Evolutionary conservation across 306 rosid species (phyloP).

Genomic region (Vicia faba): DNA sequence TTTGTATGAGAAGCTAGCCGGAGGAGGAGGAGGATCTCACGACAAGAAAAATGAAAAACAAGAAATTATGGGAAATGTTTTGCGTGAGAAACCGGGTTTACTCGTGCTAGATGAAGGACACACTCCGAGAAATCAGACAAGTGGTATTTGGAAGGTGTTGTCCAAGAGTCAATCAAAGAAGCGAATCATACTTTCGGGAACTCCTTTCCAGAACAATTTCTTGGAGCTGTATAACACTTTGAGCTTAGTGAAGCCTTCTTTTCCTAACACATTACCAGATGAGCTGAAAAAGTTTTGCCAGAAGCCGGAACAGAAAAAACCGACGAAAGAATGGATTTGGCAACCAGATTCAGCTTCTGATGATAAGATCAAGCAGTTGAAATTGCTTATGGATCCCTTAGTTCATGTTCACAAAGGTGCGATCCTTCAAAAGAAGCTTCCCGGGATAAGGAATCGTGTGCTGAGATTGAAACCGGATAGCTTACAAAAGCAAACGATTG

Average conservation of each 20-base stretch:
- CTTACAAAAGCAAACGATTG: too few species aligned
- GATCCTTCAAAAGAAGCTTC: too few species aligned
- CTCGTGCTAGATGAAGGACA: constrained; percentile 52
- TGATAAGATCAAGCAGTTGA: too few species aligned
- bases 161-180: constrained; percentile 31
- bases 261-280: constrained; percentile 27
- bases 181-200: constrained; percentile 47
- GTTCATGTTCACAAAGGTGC: too few species aligned
- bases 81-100: constrained; percentile 41
- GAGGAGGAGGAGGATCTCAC: background rate
- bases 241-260: constrained; percentile 37
- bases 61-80: constrained; percentile 19
- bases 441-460: too few species aligned
- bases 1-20: constrained; percentile 21
- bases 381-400: too few species aligned
- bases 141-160: constrained; percentile 44
- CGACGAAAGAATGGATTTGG: too few species aligned
- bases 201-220: constrained; percentile 52
- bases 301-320: background rate
- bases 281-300: constrained; percentile 46
- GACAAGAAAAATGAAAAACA: background rate
- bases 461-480: too few species aligned
- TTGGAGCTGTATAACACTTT: constrained; percentile 34
- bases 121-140: constrained; percentile 38
- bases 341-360: too few species aligned